These are phyloP conservation scores for Begonia fuchsioides DNA, from an alignment of 306 rosid species.

Conservation along the genomic window DNA sequence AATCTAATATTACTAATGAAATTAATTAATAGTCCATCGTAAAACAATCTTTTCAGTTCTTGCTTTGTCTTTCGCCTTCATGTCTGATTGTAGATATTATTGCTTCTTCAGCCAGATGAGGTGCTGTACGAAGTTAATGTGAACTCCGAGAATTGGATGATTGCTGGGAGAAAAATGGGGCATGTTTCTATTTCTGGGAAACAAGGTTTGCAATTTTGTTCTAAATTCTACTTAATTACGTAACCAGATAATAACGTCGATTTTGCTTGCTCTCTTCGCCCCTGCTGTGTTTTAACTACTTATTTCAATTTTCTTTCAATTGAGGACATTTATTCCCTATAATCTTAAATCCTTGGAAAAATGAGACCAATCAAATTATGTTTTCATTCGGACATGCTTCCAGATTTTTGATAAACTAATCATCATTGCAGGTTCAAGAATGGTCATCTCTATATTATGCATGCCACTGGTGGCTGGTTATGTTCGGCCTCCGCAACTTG, in stretches of 20 bases:
- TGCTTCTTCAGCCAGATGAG: constrained; percentile 45
- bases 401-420: constrained; percentile 11
- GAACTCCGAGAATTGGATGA: constrained; percentile 85
- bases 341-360: no score
- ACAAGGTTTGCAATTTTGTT: constrained; percentile 40
- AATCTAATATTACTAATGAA: no score
- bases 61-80: not conserved
- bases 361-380: not conserved
- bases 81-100: constrained; percentile 4
- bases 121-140: constrained; percentile 77
- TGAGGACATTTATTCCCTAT: no score
- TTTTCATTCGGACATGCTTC: not conserved
- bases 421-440: constrained; percentile 57
- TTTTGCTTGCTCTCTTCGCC: no score
- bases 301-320: no score
- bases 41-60: no score
- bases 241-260: no score
- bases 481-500: constrained; percentile 81
- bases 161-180: constrained; percentile 98
- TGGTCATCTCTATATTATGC: constrained; percentile 67
- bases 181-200: constrained; percentile 52
- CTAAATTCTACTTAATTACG: not conserved
- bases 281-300: no score
- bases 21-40: no score
- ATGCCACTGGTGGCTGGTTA: constrained; percentile 88